Evolutionary conservation across 177 flowering plant species (phyloP).

Genomic region (Vitis hybrid): DNA sequence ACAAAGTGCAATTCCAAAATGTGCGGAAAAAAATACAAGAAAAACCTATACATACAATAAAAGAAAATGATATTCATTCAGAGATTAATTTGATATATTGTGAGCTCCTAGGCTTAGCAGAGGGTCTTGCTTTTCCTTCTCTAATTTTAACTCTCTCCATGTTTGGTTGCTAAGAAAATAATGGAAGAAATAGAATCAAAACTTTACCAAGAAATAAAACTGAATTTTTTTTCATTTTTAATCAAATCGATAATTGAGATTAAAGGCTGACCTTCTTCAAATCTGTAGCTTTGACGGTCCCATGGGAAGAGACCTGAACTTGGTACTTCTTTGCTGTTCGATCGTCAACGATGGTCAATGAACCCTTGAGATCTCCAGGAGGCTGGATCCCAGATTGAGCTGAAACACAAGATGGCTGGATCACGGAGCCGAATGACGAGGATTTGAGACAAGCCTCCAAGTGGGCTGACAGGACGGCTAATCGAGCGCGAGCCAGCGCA

Average conservation of each 20-base stretch:
- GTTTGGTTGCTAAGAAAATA: too few species aligned
- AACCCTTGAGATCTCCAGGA: conserved; percentile 65
- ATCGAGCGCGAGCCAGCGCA: conserved; percentile 44
- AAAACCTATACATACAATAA: too few species aligned
- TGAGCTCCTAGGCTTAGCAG: too few species aligned
- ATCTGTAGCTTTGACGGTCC: conserved; percentile 81
- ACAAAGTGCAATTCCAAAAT: not conserved
- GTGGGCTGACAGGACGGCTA: conserved; percentile 75
- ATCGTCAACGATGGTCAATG: conserved; percentile 65
- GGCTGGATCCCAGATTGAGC: conserved; percentile 43
- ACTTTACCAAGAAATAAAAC: not conserved
- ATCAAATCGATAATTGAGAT: not conserved
- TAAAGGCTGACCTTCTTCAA: conserved; percentile 73
- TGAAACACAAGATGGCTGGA: conserved; percentile 48
- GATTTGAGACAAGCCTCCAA: conserved; percentile 28
- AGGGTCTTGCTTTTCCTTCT: too few species aligned
- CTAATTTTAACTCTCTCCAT: too few species aligned
- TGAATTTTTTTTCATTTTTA: not conserved
- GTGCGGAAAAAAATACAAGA: too few species aligned
- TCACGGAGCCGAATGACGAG: conserved; percentile 11
- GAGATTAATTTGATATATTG: too few species aligned
- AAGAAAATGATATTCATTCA: too few species aligned
- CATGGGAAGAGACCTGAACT: conserved; percentile 70
- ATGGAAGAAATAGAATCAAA: not conserved
- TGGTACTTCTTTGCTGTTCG: conserved; percentile 77